Evolutionary conservation across 2,329 filamentous ascomycete species (phyloP).

Genomic region (Fusarium oxysporum): DNA sequence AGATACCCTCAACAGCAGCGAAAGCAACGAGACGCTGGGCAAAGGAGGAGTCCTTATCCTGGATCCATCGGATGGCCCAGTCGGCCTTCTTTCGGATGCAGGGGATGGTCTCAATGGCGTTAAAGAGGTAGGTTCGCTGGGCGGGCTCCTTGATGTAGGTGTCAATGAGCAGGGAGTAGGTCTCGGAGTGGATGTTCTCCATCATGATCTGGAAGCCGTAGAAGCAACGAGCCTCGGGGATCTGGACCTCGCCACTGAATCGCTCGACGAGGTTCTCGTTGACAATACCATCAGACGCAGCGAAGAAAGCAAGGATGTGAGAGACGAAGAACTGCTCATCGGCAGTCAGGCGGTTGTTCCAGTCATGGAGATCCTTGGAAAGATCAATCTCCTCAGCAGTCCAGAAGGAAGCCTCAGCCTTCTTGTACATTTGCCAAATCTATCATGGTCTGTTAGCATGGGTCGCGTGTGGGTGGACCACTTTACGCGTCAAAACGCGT

Average conservation of each 20-base stretch:
- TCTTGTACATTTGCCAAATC: constrained; percentile 99
- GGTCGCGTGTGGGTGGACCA: constrained; percentile 52
- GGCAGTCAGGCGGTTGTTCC: constrained; percentile 97
- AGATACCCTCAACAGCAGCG: constrained; percentile 98
- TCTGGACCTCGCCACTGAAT: constrained; percentile 96
- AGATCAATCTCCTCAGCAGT: constrained; percentile 99
- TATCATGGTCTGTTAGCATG: constrained; percentile 60
- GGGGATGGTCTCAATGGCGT: constrained; percentile 98
- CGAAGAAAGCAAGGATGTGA: constrained; percentile 98
- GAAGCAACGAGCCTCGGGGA: constrained; percentile 98
- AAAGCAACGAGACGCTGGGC: constrained; percentile 96
- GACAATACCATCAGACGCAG: constrained; percentile 98
- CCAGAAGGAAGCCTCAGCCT: constrained; percentile 99
- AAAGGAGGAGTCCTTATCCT: constrained; percentile 92
- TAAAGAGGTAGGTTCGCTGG: constrained; percentile 94
- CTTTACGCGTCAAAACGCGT: constrained; percentile 76
- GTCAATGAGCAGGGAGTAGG: constrained; percentile 98
- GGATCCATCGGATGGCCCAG: constrained; percentile 96
- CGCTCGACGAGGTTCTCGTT: constrained; percentile 99
- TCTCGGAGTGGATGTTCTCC: constrained; percentile 99
- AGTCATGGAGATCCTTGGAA: constrained; percentile 98
- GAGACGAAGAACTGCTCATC: constrained; percentile 99
- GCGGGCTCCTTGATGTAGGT: constrained; percentile 99
- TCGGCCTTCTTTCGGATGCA: constrained; percentile 99
- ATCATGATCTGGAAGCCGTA: constrained; percentile 99